Base-by-base conservation (phyloP, 169 alveolate species). In the Plasmodium malariae region DNA sequence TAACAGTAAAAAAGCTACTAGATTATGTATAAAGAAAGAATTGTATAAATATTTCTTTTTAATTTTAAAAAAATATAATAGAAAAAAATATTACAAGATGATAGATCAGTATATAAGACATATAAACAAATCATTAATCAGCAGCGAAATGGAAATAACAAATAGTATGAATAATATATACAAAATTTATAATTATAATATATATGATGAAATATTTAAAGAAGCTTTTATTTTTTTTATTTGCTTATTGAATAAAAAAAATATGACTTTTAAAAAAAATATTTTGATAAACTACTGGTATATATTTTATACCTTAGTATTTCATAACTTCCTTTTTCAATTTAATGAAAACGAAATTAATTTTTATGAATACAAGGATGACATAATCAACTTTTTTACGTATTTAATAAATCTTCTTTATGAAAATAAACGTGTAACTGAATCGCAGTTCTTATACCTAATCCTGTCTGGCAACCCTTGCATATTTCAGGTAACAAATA, bases 1-100 rank as follows among this genome's bases (percentile, higher is more conserved):
- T 37, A 69, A 85, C 45, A 85, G 91, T 55, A 72, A 85, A 21
- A 45, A 85, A 30, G 91, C 91, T 12, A 28, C 87, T 11, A 55
- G 45, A 6, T 3, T 85, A 48, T 85, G 91, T 62, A 17, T 62
- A 7, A 60, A 85, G 24, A 85, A 62, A n/a, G 48, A 69, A 6
- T 36, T 85, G 34, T 85, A 68, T 45, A 85, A 68, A 43, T 59
- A 68, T 55, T 85, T 85, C 28, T 85, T 85, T 85, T 68, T 85
- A 19, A 43, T 85, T 43, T 69, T 85, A 63, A 68, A 57, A 68
- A 85, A 85, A 28, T 69, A 69, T 72, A 85, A 85, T 55, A 55
- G 37, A 54, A 72, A 85, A 57, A 68, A 55, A 69, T 85, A 85
- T 55, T 34, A 59, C 26, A 69, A 54, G 55, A 85, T 85, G 91